Base-by-base conservation (phyloP, 352 stramenopile species). In the Pelagophyceae sp. region DNA sequence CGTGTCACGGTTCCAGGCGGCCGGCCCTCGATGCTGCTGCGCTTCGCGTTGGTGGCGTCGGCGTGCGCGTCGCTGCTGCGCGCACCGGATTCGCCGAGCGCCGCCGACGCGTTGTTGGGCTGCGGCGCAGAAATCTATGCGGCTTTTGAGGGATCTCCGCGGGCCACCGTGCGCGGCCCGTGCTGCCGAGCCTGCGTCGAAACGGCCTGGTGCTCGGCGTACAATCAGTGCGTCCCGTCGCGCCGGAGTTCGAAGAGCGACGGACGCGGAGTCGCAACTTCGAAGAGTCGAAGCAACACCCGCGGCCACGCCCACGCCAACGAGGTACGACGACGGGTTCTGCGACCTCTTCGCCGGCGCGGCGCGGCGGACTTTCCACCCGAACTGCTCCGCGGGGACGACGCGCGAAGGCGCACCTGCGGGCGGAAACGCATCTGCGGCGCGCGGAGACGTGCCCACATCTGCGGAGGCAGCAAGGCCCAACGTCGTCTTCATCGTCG, bases 401-500 rank as follows among this genome's bases (percentile, higher is more conserved):
- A 54, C 23, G 11, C 11, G 11, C 45, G 45, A 54, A 54, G 45
- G 45, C 45, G 45, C 45, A 23, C 45, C 11, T 11, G 11, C 11
- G 45, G 11, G 11, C 45, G 45, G 45, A 23, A 23, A 23, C 11
- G 11, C 11, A 54, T 54, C 11, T 54, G 11, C 11, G 45, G 23
- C 11, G 11, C 11, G 45, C 45, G 45, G 45, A 11, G 45, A 23
- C 45, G 45, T 54, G 11, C 45, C 23, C 45, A 23, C 11, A 54
- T 23, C 11, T 15, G 58, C 11, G 58, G 23, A 67, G 23, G 69
- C 11, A n/a, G n/a, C 20, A 35, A 72, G 72, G 38, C 79, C 79
- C 23, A 82, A 81, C 58, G 70, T 82, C 76, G 50, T 82, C 45
- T 79, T 82, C 65, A 33, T 82, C 38, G 71, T 82, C 25, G 63